phyloP scores from a whole-genome alignment of 371 early-diverging fungal species.

The Batkoa obscura region DNA sequence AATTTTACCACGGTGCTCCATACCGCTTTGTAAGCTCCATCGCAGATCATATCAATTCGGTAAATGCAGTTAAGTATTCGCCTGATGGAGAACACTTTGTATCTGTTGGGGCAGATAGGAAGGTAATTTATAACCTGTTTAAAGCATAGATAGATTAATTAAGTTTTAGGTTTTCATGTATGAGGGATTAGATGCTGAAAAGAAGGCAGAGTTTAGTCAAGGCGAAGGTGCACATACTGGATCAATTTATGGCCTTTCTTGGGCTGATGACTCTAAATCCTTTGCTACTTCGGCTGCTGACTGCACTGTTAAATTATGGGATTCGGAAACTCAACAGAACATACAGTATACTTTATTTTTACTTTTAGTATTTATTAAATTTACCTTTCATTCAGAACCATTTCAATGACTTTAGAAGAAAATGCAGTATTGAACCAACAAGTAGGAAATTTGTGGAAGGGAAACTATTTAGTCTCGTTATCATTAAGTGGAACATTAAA shows the following conservation, averaged over 20 bases:
- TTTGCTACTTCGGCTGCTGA: constrained; percentile 76
- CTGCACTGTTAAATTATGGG: constrained; percentile 82
- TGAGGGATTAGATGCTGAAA: constrained; percentile 78
- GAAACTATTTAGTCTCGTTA: constrained; percentile 44
- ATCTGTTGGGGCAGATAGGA: constrained; percentile 72
- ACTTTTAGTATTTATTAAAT: not conserved
- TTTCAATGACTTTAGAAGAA: not conserved
- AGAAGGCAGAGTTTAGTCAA: constrained; percentile 36
- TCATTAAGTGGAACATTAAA: constrained; percentile 67
- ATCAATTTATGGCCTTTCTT: constrained; percentile 62
- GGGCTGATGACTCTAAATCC: constrained; percentile 64
- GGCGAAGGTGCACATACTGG: constrained; percentile 46
- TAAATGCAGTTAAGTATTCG: constrained; percentile 72
- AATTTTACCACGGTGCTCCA: constrained; percentile 82
- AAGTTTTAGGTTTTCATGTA: constrained; percentile 56
- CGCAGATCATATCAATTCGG: constrained; percentile 68
- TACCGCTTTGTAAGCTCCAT: constrained; percentile 58
- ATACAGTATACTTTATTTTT: constrained; percentile 29
- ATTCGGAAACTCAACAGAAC: constrained; percentile 44
- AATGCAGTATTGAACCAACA: constrained; percentile 40
- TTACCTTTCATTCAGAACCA: not conserved
- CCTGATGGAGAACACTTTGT: constrained; percentile 68
- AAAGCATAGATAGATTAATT: not conserved
- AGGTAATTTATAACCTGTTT: constrained; percentile 20
- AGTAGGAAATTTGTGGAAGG: constrained; percentile 85